A percentile compares a stretch with the other conserved stretches of the same genome.
Evolutionary conservation across 345 rosid genomes (phyloP).

Genomic region (Populus davidiana): DNA sequence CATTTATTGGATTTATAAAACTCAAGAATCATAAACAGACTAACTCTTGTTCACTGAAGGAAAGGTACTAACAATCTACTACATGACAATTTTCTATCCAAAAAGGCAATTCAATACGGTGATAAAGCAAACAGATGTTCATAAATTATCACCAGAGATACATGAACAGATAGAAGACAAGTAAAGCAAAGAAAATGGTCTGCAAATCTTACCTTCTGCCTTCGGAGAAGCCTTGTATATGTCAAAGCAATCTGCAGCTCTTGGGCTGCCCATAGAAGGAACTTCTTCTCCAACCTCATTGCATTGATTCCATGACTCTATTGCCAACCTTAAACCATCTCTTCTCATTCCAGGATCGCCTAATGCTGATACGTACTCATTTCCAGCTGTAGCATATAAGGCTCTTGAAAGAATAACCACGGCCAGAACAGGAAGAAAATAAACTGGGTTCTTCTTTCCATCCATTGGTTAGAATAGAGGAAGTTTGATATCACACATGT

Average conservation of each 20-base stretch:
- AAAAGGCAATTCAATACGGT: too few species aligned
- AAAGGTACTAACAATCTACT: too few species aligned
- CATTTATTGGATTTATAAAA: too few species aligned
- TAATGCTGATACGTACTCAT: conserved; percentile 37
- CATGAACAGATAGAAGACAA: neutral
- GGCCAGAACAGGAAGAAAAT: neutral
- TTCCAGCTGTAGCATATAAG: conserved; percentile 12
- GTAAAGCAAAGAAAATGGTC: neutral
- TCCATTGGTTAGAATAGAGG: conserved; percentile 27
- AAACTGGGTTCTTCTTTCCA: conserved; percentile 4
- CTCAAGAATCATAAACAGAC: too few species aligned
- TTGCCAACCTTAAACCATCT: conserved; percentile 65
- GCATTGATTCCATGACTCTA: conserved; percentile 93
- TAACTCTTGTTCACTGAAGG: too few species aligned
- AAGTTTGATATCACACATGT: neutral
- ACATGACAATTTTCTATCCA: too few species aligned
- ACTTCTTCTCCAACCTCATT: conserved; percentile 79
- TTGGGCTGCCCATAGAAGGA: conserved; percentile 77
- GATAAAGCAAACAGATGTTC: neutral
- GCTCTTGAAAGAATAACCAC: conserved; percentile 13
- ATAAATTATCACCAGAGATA: neutral
- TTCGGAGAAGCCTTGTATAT: conserved; percentile 24
- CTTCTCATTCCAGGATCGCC: conserved; percentile 88
- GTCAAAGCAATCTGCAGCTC: conserved; percentile 87
- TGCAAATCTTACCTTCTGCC: conserved; percentile 1